Conservation (phyloP, 2,329 filamentous ascomycete species). For the Aspergillus ibericus region DNA sequence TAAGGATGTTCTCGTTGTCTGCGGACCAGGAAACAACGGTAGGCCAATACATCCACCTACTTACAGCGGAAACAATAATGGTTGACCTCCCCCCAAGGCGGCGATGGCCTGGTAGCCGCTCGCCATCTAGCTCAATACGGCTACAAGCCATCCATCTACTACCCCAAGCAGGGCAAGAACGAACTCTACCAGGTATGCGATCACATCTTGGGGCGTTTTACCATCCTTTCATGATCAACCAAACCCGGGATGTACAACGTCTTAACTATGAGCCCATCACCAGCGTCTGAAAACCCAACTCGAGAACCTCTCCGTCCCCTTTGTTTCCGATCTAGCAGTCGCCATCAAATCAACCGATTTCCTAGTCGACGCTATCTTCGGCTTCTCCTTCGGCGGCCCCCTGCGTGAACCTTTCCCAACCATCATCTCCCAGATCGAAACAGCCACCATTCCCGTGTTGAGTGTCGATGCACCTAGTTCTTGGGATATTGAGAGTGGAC, state of each 20-base stretch:
- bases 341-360: constrained; percentile 72
- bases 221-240: neutral
- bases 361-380: constrained; percentile 90
- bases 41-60: constrained; percentile 10
- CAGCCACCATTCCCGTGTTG: constrained; percentile 73
- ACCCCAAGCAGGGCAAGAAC: constrained; percentile 87
- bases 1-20: constrained; percentile 77
- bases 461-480: constrained; percentile 91
- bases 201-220: neutral
- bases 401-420: constrained; percentile 87
- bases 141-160: constrained; percentile 85
- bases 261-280: neutral
- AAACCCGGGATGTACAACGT: neutral
- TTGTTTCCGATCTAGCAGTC: constrained; percentile 65
- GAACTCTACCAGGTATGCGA: constrained; percentile 75
- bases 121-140: constrained; percentile 90
- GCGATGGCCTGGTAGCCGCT: constrained; percentile 91
- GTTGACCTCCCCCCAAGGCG: constrained; percentile 58
- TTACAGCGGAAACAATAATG: neutral
- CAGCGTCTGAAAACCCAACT: constrained; percentile 83
- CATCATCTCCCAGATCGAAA: constrained; percentile 75
- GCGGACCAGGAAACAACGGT: constrained; percentile 74
- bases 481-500: constrained; percentile 88
- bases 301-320: constrained; percentile 76
- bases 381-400: constrained; percentile 89